Evolutionary conservation across 1,139 yeast species (phyloP), one percentile per base, ranked within the genome.

Genomic region (Taiozyma sp.): DNA sequence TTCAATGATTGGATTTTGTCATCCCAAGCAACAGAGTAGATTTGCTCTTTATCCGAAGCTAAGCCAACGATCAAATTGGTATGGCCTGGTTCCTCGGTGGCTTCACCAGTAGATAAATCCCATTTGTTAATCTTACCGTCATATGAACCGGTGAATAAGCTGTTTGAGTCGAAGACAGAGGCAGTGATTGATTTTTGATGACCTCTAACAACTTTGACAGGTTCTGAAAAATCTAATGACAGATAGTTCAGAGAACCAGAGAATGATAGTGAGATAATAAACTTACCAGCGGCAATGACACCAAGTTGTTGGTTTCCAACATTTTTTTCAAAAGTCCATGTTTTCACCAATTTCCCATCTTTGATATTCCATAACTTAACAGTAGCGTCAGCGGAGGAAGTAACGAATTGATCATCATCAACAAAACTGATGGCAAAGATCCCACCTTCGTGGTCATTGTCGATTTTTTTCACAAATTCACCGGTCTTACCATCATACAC

Each of bases 401-500:
- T 88, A 30, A 83, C 86, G 64, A 90, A 85, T 48, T 67, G 67
- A n/a, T 79, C 78, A 56, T 79, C 79, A 28, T 73, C 70, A 43
- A 79, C 72, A 93, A 97, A 90, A 29, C 85, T 76, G 8, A 90
- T 72, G 0, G 88, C 84, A 65, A 83, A 88, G 22, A 91, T 80
- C 44, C 97, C 95, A 44, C 96, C 96, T 8, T 80, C 79, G 60
- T 88, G 95, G 6, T 80, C 76, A 49, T 64, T 69, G 28, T 56
- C 64, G 39, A 83, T 66, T 59, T 76, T 77, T 50, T 75, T 74
- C 37, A 82, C 53, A 58, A 77, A 80, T 49, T 87, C 96, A 42
- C 98, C 98, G 11, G 89, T 79, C 61, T 85, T 84, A 37, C 97
- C 98, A 57, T 93, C 95, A 65, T 88, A 93, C 14, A 91, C 67